Evolutionary conservation across 352 stramenopile genomes (phyloP), one percentile per base, ranked within the genome.

Genomic region (Globisporangium heterothallicum): DNA sequence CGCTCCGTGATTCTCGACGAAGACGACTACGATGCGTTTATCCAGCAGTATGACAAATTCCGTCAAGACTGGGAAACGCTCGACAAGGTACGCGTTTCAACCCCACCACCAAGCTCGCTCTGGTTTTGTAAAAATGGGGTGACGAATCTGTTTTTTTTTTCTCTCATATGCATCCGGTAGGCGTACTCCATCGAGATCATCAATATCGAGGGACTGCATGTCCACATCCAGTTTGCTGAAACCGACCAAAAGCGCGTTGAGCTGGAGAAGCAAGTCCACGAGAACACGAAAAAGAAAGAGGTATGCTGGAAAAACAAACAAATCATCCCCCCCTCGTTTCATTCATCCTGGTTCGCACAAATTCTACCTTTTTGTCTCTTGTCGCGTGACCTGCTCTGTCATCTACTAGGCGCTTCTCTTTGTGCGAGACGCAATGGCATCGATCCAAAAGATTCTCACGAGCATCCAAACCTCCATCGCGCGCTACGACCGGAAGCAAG

Each of bases 81-180:
- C 19, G 76, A 91, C 53, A 86, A 84, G 66, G 72, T 80, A n/a
- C 18, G n/a, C n/a, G n/a, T n/a, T n/a, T n/a, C n/a, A n/a, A n/a
- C n/a, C n/a, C n/a, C n/a, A n/a, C n/a, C n/a, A n/a, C n/a, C n/a
- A n/a, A n/a, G n/a, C n/a, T n/a, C n/a, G n/a, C n/a, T n/a, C n/a
- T n/a, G n/a, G n/a, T n/a, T n/a, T n/a, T n/a, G n/a, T n/a, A n/a
- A n/a, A n/a, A n/a, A n/a, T n/a, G n/a, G n/a, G n/a, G n/a, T 49
- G 21, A 36, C 35, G 18, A 2, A 7, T 40, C 29, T 29, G 29
- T 22, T 34, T n/a, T 2, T 53, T 10, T 58, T 3, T 43, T n/a
- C 49, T 12, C 19, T 8, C 4, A 10, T 41, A 1, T 26, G 6
- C 4, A 19, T 13, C 4, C 6, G 2, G 7, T 27, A 83, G 72